Conservation (phyloP, 306 rosid species). For the Prunus fruticosa region DNA sequence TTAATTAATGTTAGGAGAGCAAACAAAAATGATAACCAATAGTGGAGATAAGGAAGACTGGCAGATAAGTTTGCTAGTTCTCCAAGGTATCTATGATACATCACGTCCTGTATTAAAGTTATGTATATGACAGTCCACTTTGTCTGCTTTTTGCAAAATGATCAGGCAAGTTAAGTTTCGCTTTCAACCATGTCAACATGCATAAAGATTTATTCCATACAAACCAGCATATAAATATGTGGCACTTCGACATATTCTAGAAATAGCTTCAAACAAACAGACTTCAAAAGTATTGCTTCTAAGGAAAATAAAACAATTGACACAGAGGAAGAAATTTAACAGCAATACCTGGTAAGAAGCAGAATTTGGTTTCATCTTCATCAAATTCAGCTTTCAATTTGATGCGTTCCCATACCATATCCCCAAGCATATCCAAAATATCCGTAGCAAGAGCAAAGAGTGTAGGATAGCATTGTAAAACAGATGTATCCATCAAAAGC, state of each 20-base stretch:
- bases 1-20: background rate
- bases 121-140: background rate
- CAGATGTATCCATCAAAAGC: constrained; percentile 91
- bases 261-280: background rate
- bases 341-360: constrained; percentile 64
- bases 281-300: background rate
- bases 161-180: background rate
- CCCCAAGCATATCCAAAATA: constrained; percentile 88
- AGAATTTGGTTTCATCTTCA: constrained; percentile 58
- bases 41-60: background rate
- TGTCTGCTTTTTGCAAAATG: background rate
- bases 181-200: background rate
- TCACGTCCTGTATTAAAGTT: background rate
- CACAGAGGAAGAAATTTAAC: constrained; percentile 12
- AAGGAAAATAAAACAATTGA: constrained; percentile 16
- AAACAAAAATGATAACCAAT: background rate
- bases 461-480: constrained; percentile 79
- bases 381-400: constrained; percentile 78
- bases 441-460: constrained; percentile 86
- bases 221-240: background rate
- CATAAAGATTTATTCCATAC: background rate
- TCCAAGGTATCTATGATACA: background rate
- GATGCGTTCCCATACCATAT: constrained; percentile 93
- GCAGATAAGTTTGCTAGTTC: background rate
- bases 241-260: background rate